Percentiles rank a stretch among this genome's conserved stretches.
phyloP scores from a whole-genome alignment of 495 filamentous ascomycete species.

The Podospora pseudocomata region DNA sequence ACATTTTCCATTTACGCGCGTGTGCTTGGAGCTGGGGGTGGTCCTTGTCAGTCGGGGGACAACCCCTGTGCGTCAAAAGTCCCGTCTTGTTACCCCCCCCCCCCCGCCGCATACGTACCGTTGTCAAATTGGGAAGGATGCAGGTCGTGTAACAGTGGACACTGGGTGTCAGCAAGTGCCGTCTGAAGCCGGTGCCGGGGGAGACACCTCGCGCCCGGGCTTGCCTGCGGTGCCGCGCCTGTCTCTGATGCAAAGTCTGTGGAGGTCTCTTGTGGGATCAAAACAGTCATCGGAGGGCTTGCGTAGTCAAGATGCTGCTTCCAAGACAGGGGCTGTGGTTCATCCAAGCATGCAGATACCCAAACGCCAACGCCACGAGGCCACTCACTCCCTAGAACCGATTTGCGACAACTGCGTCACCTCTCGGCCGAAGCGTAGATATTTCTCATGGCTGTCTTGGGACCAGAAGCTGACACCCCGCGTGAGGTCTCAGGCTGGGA shows the following conservation, averaged over 20 bases:
- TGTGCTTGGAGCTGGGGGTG: background rate
- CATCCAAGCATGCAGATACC: background rate
- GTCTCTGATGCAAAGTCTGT: constrained; percentile 7
- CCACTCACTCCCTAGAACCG: background rate
- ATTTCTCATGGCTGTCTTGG: background rate
- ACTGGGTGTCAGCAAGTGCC: background rate
- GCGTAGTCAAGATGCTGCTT: background rate
- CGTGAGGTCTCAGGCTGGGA: constrained; percentile 9
- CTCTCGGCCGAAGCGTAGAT: constrained; percentile 6
- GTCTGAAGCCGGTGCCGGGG: background rate
- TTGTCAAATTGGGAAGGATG: constrained; percentile 1
- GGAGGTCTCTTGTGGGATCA: constrained; percentile 2
- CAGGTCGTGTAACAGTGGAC: background rate
- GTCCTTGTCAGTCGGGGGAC: background rate
- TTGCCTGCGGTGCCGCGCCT: background rate
- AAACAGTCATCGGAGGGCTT: background rate
- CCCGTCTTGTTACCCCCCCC: background rate
- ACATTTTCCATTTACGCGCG: background rate
- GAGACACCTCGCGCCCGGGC: background rate
- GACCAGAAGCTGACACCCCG: background rate
- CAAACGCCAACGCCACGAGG: background rate
- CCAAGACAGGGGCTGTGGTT: background rate
- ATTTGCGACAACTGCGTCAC: constrained; percentile 7
- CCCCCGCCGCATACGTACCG: background rate
- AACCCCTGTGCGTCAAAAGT: background rate